Evolutionary conservation across 495 filamentous ascomycete genomes (phyloP), one percentile per base, ranked within the genome.

Genomic region (Aspergillus sclerotioniger): DNA sequence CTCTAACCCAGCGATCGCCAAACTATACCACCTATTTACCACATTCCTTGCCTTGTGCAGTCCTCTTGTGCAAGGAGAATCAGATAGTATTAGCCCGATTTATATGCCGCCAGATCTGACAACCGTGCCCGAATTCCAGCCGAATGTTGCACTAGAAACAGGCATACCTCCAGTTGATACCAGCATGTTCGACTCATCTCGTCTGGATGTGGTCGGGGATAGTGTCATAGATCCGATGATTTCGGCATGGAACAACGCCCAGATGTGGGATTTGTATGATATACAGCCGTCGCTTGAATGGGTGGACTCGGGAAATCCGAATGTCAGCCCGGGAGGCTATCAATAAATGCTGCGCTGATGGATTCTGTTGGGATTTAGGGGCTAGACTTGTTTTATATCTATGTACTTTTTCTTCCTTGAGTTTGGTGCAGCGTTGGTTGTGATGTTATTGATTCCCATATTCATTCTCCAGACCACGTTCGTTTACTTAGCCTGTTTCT

Each of bases 11-110:
- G 66, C 65, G 0, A 66, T 71, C 28, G 65, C 63, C 12, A 68
- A 71, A 9, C 41, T 71, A 1, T 65, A 69, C 43, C 61, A 62
- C 4, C 59, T 71, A 4, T 71, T 71, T 32, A 61, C 68, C n/a
- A 65, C 63, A 9, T 71, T 71, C 17, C 53, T 71, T 13, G 62
- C 16, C 10, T 17, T 51, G 48, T 28, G 20, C 6, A 32, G 29
- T 8, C 21, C 68, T 37, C 49, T 71, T 15, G 57, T 66, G 13
- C 61, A 25, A 60, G 20, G 63, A 62, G 10, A 20, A 29, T 4
- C 47, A 8, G 19, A 50, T 5, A 25, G 25, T 25, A 50, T 29
- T 7, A 10, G 20, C 47, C 8, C 47, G 3, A 3, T 29, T 15
- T 50, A 29, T 21, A 32, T 3, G 15, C 10, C 48, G 25, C 8